Conservation (phyloP, 306 rosid species). For the Dryas octopetala region DNA sequence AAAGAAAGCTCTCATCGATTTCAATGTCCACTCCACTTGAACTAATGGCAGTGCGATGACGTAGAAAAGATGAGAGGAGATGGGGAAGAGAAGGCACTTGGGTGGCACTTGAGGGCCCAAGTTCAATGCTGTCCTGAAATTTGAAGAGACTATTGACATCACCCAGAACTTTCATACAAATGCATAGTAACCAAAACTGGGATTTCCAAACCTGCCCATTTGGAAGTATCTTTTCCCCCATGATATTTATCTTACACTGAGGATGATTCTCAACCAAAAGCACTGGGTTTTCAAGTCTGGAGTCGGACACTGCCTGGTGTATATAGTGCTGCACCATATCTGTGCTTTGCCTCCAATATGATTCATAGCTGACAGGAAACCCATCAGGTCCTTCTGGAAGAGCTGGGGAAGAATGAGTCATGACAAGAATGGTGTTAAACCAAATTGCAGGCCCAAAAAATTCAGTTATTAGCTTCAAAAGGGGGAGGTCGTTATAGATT, state of each 20-base stretch:
- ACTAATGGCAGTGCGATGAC: conserved; percentile 39
- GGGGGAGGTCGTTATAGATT: conserved; percentile 49
- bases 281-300: conserved; percentile 80
- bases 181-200: conserved; percentile 69
- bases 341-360: conserved; percentile 56
- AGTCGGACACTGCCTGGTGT: conserved; percentile 79
- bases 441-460: conserved; percentile 85
- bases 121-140: conserved; percentile 73
- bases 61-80: conserved; percentile 81
- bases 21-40: conserved; percentile 50
- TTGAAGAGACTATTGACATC: conserved; percentile 76
- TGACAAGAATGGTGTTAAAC: conserved; percentile 87
- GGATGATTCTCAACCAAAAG: conserved; percentile 95
- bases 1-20: conserved; percentile 52
- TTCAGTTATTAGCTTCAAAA: conserved; percentile 74
- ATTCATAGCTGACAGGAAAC: conserved; percentile 60
- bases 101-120: conserved; percentile 56
- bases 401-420: conserved; percentile 87
- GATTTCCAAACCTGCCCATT: conserved; percentile 96
- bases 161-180: conserved; percentile 78
- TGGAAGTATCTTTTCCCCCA: conserved; percentile 91
- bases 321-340: conserved; percentile 67
- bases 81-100: conserved; percentile 87
- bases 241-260: conserved; percentile 59
- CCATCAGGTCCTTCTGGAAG: conserved; percentile 84